A percentile compares a stretch with the other conserved stretches of the same genome.
Evolutionary conservation across 148 eudicot genomes (phyloP).

Genomic region (Camellia granthamiana): DNA sequence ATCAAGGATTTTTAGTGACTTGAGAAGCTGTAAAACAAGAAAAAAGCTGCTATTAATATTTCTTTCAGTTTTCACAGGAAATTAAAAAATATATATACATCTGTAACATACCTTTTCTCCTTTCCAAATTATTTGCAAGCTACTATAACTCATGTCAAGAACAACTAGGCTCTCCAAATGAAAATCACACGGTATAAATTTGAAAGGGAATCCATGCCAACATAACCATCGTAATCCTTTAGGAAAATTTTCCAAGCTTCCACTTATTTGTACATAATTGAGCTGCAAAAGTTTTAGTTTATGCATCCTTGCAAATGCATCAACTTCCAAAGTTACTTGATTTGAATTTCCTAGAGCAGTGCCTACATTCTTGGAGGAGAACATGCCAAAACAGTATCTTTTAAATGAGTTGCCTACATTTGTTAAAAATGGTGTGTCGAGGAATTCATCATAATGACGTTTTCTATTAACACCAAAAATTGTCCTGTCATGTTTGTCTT

Average conservation of each 20-base stretch:
- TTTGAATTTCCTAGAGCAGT: too few species aligned
- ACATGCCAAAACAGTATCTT: background rate
- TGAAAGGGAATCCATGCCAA: background rate
- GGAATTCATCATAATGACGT: background rate
- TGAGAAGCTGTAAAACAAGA: background rate
- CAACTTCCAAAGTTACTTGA: background rate
- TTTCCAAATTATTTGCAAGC: background rate
- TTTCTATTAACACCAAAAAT: background rate
- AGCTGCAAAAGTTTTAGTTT: background rate
- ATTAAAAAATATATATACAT: too few species aligned
- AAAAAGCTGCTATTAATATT: background rate
- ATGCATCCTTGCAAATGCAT: background rate
- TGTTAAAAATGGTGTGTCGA: background rate
- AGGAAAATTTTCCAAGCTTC: background rate
- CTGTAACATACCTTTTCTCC: background rate
- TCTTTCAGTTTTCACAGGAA: too few species aligned
- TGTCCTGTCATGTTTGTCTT: background rate
- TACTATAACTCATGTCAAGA: background rate
- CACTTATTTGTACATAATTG: background rate
- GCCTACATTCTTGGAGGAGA: background rate
- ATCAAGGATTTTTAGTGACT: constrained; percentile 15
- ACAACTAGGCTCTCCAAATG: background rate
- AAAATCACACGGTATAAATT: background rate
- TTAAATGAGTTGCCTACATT: background rate
- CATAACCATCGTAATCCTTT: background rate